Base-by-base conservation (phyloP, 495 filamentous ascomycete species). In the Chaetomium fimeti region DNA sequence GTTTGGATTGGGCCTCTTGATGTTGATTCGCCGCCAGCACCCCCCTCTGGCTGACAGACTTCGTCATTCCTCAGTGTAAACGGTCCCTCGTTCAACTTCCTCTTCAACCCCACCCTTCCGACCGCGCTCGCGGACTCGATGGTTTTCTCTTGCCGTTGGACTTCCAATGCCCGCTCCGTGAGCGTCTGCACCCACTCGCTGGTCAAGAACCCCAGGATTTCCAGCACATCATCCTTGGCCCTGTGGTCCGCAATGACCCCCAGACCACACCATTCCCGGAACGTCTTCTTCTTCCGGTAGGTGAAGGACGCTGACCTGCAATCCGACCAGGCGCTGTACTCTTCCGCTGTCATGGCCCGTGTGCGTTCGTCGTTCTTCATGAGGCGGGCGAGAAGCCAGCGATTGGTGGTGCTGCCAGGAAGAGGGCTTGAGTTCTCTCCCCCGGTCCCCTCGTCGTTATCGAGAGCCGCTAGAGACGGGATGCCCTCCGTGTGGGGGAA, bases 281-380 rank as follows among this genome's bases (percentile, higher is more conserved):
- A 58, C 2, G 20, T 29, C 15, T 28, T 58, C 24, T n/a, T 58
- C 55, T 58, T 58, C 13, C 55, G 55, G 55, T 27, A 58, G 0
- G 55, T 42, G 20, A 58, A 58, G n/a, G 55, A 58, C 2, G 55
- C 55, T 13, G 55, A 43, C 24, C 55, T 18, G 24, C 55, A 58
- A 8, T 58, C 55, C 12, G 55, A 43, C 38, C 38, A 58, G 13
- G 40, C n/a, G 11, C 6, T 16, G 24, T 28, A 58, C 55, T 45
- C 22, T 6, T 58, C 36, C 22, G 55, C 55, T 18, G 55, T 58
- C 55, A 58, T 58, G 9, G 12, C 20, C 38, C 22, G 38, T 13
- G 55, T 58, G 9, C 55, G 55, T 45, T 58, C 22, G 38, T 45
- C 55, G 22, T 57, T 25, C 11, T 58, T 58, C 15, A 16, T 3